Conservation (phyloP, 2,329 filamentous ascomycete genomes). For the Colletotrichum aenigma region DNA sequence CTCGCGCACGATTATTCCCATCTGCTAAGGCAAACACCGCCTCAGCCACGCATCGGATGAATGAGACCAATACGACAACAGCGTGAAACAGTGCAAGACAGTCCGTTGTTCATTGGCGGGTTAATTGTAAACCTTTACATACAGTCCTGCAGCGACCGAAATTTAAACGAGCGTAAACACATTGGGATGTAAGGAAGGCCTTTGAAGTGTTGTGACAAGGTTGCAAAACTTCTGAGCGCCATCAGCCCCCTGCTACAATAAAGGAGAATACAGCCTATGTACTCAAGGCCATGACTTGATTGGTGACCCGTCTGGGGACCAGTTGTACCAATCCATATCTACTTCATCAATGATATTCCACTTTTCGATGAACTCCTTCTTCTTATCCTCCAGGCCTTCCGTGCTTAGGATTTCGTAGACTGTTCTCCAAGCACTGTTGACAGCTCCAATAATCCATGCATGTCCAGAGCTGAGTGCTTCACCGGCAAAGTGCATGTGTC, state of each 20-base stretch:
- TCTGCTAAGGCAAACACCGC: neutral
- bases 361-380: slow-evolving; percentile 20
- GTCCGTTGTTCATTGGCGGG: neutral
- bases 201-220: neutral
- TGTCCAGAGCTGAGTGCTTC: slow-evolving; percentile 29
- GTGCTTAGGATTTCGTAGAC: slow-evolving; percentile 23
- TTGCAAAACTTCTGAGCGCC: neutral
- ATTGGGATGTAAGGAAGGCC: neutral
- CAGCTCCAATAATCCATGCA: slow-evolving; percentile 28
- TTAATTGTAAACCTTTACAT: neutral
- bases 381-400: slow-evolving; percentile 23
- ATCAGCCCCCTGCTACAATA: neutral
- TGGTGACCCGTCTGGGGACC: slow-evolving; percentile 13
- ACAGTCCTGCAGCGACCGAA: neutral
- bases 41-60: neutral
- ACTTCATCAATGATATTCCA: slow-evolving; percentile 25
- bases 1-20: neutral
- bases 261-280: neutral
- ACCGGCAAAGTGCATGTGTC: slow-evolving; percentile 27
- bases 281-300: neutral
- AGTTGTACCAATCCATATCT: slow-evolving; percentile 27
- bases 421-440: slow-evolving; percentile 27
- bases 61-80: neutral
- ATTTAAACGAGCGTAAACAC: neutral
- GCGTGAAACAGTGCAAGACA: neutral